phyloP scores from a whole-genome alignment of 2,329 filamentous ascomycete species.

The Colletotrichum sp. region DNA sequence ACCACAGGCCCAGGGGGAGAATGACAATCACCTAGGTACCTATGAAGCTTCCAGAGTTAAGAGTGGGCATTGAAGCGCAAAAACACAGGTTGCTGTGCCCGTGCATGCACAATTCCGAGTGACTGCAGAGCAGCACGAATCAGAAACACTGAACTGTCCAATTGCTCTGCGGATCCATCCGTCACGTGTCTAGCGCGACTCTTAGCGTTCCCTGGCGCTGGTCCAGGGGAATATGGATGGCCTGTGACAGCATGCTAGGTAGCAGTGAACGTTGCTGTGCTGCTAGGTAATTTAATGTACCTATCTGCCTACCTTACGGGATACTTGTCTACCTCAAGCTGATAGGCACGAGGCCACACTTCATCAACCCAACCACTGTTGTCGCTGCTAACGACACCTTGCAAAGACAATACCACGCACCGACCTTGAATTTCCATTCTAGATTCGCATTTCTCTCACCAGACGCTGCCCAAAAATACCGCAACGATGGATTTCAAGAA shows the following conservation, averaged over 20 bases:
- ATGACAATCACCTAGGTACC: not conserved
- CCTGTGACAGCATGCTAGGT: conserved; percentile 14
- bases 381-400: not conserved
- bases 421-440: not conserved
- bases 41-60: not conserved
- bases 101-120: not conserved
- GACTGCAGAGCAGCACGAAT: not conserved
- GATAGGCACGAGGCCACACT: conserved; percentile 13
- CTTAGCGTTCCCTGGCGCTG: not conserved
- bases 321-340: conserved; percentile 17
- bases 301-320: not conserved
- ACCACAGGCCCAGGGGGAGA: not conserved
- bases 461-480: not conserved
- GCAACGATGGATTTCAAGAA: conserved; percentile 63
- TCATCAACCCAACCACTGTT: not conserved
- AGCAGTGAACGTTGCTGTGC: not conserved
- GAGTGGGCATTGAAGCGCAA: not conserved
- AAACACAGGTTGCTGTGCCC: not conserved
- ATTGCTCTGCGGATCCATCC: not conserved
- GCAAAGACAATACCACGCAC: not conserved
- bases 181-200: not conserved
- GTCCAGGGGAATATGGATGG: not conserved
- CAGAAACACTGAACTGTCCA: not conserved
- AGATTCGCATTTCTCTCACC: not conserved
- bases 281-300: conserved; percentile 11